Evolutionary conservation across 73 alveolate species (phyloP).

Genomic region (Breviolum minutum): DNA sequence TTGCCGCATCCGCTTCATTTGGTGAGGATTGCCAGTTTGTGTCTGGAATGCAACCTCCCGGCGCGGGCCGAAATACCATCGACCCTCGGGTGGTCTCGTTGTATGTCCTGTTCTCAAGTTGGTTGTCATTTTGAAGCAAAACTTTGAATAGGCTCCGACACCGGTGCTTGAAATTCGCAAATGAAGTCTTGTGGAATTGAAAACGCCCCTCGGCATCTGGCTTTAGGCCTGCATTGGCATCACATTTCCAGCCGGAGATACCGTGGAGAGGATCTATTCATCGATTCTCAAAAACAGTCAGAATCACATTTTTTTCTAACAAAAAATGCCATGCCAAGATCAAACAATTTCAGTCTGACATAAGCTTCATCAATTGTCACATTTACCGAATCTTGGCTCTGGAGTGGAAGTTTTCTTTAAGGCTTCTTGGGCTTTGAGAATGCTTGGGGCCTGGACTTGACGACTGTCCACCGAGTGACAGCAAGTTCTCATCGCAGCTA

Average conservation of each 20-base stretch:
- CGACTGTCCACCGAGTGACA: neutral
- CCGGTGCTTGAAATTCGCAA: neutral
- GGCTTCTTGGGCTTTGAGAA: slow-evolving; percentile 81
- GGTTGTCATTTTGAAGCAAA: slow-evolving; percentile 97
- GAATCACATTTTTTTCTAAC: neutral
- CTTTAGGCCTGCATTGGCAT: slow-evolving; percentile 73
- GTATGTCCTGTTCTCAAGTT: slow-evolving; percentile 97
- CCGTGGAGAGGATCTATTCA: slow-evolving; percentile 98
- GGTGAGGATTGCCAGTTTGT: slow-evolving; percentile 99
- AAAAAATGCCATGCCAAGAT: too few relatives aligned
- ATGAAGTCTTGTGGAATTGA: neutral
- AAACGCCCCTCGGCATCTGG: neutral
- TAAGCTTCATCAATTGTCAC: neutral
- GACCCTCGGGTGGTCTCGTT: slow-evolving; percentile 99
- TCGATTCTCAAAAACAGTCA: slow-evolving; percentile 97
- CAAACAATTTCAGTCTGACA: too few relatives aligned
- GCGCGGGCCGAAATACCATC: slow-evolving; percentile 99
- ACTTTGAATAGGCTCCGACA: slow-evolving; percentile 67
- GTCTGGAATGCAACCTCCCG: slow-evolving; percentile 99
- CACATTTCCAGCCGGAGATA: slow-evolving; percentile 98
- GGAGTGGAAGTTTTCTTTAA: neutral
- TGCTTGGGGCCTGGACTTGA: neutral
- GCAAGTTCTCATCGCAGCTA: neutral
- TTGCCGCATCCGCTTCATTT: neutral
- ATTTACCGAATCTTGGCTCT: too few relatives aligned